Evolutionary conservation across 2,329 filamentous ascomycete species (phyloP), one percentile per base, ranked within the genome.

Genomic region (Atkinsonella texensis): DNA sequence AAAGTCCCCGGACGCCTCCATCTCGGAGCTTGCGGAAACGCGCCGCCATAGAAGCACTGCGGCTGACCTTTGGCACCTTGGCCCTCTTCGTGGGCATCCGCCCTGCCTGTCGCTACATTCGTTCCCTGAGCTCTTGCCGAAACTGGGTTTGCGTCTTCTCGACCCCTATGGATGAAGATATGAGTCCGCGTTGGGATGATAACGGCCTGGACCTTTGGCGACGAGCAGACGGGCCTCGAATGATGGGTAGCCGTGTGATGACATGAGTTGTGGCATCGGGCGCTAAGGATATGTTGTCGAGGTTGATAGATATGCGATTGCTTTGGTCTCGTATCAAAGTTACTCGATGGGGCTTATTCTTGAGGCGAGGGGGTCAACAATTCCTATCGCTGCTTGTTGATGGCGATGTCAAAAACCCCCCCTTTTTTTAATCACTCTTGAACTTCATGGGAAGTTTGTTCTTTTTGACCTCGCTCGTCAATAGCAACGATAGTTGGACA

Each of bases 261-360:
- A 63, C 65, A 68, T 68, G 70, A 57, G 50, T 55, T 59, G 60
- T 56, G 64, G 68, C 53, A 54, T 64, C 67, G 65, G 68, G 65
- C 75, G 80, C 76, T 69, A 73, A 76, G 71, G 75, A 68, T 72
- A 75, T 80, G 85, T 96, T 85, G 91, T 96, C 91, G 83, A 83
- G 85, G 78, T 87, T 80, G 77, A 95, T 82, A 96, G 91, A 85
- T 83, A 97, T 96, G 91, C 90, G 91, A 95, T 96, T 95, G 88
- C 87, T 73, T 67, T 61, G 64, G 55, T 60, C 66, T 62, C 72
- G 39, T 5, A 60, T 72, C 68, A 71, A 38, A 77, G 87, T 95
- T 94, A 97, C 91, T 95, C 90, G 89, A 97, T 95, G 91, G 91
- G 91, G 91, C 91, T 96, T 89, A 97, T 95, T 96, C 89, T 96